Base-by-base conservation (phyloP, 306 rosid species). In the Hippophae tibetana region DNA sequence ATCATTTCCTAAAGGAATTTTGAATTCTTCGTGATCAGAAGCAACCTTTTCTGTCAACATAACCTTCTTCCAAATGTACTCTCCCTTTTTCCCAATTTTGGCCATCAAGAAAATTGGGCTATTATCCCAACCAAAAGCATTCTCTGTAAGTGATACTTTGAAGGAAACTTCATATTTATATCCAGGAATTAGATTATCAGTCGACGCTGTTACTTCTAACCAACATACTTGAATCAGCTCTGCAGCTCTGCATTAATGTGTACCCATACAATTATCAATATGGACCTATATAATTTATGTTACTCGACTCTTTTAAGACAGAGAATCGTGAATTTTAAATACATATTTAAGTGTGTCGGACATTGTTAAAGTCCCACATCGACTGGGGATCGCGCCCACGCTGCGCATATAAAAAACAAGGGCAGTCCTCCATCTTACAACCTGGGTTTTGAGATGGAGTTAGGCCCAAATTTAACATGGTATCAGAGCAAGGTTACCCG, bases 161-260 rank as follows among this genome's bases (percentile, higher is more conserved):
- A 90, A 90, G 3, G 2, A 7, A 8, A 90, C 55, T 0, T 0
- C 5, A 9, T 84, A 90, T 0, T 0, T 54, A 18, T 18, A 18
- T 26, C 6, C 14, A 7, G 10, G 11, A 0, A 0, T 0, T 0
- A 0, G 0, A 6, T 13, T 3, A 0, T 0, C 0, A 4, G 49
- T 64, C 5, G 46, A 2, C 0, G 84, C 79, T 0, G 94, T 80
- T 56, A 90, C 86, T 59, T 90, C 95, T 9, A 90, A 63, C 97
- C 97, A 90, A 10, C 82, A 86, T 7, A 86, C 97, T 45, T 90
- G 97, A 23, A 65, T 13, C 64, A 86, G 57, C 43, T 82, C 89
- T 0, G 75, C 90, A 2, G 25, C 0, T 0, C 0, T 0, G 42
- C 23, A 52, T 5, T 7, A 12, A 57, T 61, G 25, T 38, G 42